A percentile compares a stretch with the other conserved stretches of the same genome.
Conservation (phyloP, 768 basidiomycete species). For the Xerocomellus intermedius region DNA sequence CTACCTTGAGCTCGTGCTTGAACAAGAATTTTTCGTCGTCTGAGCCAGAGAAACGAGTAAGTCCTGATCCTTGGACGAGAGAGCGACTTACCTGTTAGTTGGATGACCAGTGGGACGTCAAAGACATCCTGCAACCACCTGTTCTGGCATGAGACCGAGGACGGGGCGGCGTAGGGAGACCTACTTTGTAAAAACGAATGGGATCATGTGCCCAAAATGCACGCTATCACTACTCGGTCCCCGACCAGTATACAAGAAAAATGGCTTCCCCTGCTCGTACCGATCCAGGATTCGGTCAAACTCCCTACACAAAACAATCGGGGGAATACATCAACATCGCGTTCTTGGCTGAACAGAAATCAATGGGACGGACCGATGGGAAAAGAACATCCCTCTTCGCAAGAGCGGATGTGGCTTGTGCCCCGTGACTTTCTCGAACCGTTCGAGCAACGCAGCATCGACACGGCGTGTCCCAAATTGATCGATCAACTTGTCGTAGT, state of each 20-base stretch:
- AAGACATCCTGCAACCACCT: constrained; percentile 99
- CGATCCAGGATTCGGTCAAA: constrained; percentile 92
- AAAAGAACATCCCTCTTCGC: constrained; percentile 94
- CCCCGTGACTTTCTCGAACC: constrained; percentile 92
- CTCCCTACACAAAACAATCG: constrained; percentile 53
- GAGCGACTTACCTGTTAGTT: constrained; percentile 74
- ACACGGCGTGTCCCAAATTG: constrained; percentile 92
- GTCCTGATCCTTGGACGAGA: neutral
- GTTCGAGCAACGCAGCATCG: constrained; percentile 70
- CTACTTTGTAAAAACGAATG: constrained; percentile 95
- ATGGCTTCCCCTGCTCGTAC: constrained; percentile 95
- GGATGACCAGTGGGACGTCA: constrained; percentile 89
- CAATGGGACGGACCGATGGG: constrained; percentile 71
- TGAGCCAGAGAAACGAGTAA: constrained; percentile 25
- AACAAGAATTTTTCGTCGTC: constrained; percentile 99
- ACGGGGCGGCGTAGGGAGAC: constrained; percentile 23
- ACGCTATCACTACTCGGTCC: constrained; percentile 96
- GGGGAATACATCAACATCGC: neutral
- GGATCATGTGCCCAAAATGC: constrained; percentile 97
- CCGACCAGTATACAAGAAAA: constrained; percentile 96
- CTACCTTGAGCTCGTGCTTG: constrained; percentile 89
- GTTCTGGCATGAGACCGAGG: neutral
- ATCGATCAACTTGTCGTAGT: constrained; percentile 92
- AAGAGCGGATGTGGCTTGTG: constrained; percentile 84
- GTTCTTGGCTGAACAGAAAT: neutral